phyloP scores from a whole-genome alignment of 2,329 filamentous ascomycete genomes.

The Talaromyces funiculosus region DNA sequence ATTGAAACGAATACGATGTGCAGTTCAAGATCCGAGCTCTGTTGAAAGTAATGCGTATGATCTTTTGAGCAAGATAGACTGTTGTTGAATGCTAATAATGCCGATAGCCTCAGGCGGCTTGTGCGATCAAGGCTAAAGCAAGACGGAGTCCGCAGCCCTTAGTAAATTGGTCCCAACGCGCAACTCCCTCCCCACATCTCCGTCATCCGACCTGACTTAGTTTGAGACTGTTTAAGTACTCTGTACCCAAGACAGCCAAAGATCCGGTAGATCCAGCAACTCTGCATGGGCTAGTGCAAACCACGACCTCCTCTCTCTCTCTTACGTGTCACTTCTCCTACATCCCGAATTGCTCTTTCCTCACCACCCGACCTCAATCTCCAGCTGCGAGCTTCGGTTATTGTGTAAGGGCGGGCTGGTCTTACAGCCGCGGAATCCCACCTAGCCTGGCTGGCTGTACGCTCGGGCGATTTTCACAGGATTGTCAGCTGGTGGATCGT shows the following conservation, averaged over 20 bases:
- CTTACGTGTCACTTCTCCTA: background rate
- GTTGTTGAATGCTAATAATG: background rate
- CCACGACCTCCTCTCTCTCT: background rate
- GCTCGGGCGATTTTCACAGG: conserved; percentile 19
- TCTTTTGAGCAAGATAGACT: background rate
- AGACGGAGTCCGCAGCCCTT: conserved; percentile 1
- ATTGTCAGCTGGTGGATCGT: conserved; percentile 32
- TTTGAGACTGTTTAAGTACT: background rate
- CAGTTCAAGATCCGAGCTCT: background rate
- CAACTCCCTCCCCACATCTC: conserved; percentile 15
- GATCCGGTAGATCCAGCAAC: background rate
- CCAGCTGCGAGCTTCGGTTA: conserved; percentile 12
- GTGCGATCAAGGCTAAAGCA: background rate
- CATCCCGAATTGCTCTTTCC: background rate
- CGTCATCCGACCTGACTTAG: conserved; percentile 15
- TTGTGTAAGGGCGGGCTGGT: background rate
- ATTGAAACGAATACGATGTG: background rate
- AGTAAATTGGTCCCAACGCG: conserved; percentile 7
- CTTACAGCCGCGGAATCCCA: background rate
- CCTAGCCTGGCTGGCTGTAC: background rate
- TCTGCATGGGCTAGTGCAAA: background rate
- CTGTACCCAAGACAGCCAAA: background rate
- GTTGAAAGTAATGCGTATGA: background rate
- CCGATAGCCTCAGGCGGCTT: background rate
- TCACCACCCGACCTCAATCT: background rate